Evolutionary conservation across 2,329 filamentous ascomycete genomes (phyloP), one percentile per base, ranked within the genome.

Genomic region (Myrmaecium sp.): DNA sequence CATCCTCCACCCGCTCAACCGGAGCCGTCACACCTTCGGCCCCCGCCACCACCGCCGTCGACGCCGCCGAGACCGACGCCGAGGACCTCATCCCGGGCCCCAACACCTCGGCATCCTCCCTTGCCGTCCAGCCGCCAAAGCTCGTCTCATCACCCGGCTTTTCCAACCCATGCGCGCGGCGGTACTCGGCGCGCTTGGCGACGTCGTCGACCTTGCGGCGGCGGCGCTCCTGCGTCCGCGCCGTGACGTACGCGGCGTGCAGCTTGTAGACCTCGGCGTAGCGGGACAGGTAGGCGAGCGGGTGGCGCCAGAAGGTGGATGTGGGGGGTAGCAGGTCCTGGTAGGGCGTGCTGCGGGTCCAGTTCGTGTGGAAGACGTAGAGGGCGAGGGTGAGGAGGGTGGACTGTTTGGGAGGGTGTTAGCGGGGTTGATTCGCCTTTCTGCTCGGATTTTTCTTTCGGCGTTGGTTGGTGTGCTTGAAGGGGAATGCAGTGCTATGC

Each of bases 111-210:
- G 58, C 55, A 7, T 57, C 51, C 40, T 55, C 55, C 32, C 47
- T 36, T 31, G 43, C 33, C 32, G 23, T 47, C 10, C 50, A 42
- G 1, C 46, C 54, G 26, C 48, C 17, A 18, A 32, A 14, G 11
- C 25, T 25, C 9, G 25, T 30, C 6, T 33, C 29, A 23, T 53
- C 35, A 17, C 44, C 44, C 37, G 57, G 36, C 4, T 22, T 33
- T 34, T 44, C 51, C 12, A 53, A 60, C 3, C 82, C 83, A 59
- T 93, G 82, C 33, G 77, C 81, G 53, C 81, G 74, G 42, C 84
- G 72, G 55, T 82, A 98, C 51, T 79, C 73, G 33, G 69, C 69
- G 42, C 86, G 67, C 69, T 94, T 93, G 50, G 75, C 68, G 15
- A 89, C 75, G 55, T 98, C 89, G 38, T 93, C 82, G 30, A 82